These are phyloP conservation scores for Dactylonectria macrodidyma DNA, from an alignment of 2,329 filamentous ascomycete species.

Conservation along the genomic window DNA sequence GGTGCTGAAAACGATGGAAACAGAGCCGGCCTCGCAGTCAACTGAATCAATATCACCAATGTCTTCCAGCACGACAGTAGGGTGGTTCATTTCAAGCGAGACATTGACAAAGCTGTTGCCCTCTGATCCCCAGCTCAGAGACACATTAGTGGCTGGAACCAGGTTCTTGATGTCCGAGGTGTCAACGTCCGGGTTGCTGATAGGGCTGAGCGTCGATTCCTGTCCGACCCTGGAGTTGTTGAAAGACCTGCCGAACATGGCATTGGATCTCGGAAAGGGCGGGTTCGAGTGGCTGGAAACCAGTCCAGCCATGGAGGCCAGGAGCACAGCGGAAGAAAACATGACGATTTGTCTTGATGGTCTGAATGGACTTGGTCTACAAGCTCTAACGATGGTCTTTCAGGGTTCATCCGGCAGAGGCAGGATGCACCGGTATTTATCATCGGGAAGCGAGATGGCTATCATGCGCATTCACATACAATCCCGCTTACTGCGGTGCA, in stretches of 20 bases:
- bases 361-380: not conserved
- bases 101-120: conserved; percentile 33
- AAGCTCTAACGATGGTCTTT: not conserved
- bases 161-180: conserved; percentile 26
- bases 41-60: conserved; percentile 30
- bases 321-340: not conserved
- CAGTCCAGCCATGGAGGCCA: conserved; percentile 10
- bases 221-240: conserved; percentile 22
- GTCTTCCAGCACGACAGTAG: conserved; percentile 37
- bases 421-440: conserved; percentile 14
- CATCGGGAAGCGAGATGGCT: not conserved
- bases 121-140: conserved; percentile 27
- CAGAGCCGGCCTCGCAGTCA: conserved; percentile 26
- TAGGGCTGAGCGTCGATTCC: conserved; percentile 31
- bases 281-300: not conserved
- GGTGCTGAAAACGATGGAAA: conserved; percentile 32
- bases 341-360: not conserved
- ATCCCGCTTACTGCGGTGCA: not conserved
- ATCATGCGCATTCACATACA: conserved; percentile 3
- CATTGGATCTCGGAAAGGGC: not conserved
- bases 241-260: not conserved
- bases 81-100: conserved; percentile 35
- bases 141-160: conserved; percentile 32
- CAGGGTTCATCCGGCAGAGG: not conserved
- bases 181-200: conserved; percentile 26